A percentile compares a stretch with the other conserved stretches of the same genome.
Conservation (phyloP, 179 eudicot genomes). For the Sideroxylon spinosum region DNA sequence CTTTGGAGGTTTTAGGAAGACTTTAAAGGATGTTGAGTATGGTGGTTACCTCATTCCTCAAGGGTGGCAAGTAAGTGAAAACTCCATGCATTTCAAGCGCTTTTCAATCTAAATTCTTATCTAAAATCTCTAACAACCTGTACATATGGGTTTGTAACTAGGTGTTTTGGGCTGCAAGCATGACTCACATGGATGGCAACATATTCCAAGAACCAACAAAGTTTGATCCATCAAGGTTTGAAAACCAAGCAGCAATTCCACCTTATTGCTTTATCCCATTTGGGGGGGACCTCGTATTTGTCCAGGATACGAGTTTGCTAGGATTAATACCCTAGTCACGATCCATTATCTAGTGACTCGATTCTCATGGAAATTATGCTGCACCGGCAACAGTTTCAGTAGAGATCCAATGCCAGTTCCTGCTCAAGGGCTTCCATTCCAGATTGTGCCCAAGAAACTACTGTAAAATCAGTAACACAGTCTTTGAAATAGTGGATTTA, state of each 20-base stretch:
- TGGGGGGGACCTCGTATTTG: conserved; percentile 40
- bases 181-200: conserved; percentile 39
- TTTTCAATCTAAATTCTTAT: too few species aligned
- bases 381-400: conserved; percentile 24
- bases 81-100: too few species aligned
- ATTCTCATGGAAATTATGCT: conserved; percentile 37
- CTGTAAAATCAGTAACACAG: neutral
- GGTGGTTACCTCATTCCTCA: conserved; percentile 37
- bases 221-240: conserved; percentile 36
- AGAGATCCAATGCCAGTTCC: conserved; percentile 37
- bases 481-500: too few species aligned
- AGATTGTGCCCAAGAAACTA: conserved; percentile 12
- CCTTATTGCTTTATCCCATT: conserved; percentile 35
- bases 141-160: neutral
- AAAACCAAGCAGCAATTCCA: conserved; percentile 33
- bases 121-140: too few species aligned
- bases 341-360: conserved; percentile 32
- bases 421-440: conserved; percentile 26
- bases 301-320: conserved; percentile 40
- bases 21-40: conserved; percentile 37
- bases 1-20: conserved; percentile 33
- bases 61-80: conserved; percentile 46
- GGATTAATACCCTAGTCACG: conserved; percentile 31
- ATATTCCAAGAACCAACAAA: conserved; percentile 35
- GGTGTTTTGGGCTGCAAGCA: conserved; percentile 27